phyloP scores from a whole-genome alignment of 305 asterid genomes.

The Solanum hybrid region DNA sequence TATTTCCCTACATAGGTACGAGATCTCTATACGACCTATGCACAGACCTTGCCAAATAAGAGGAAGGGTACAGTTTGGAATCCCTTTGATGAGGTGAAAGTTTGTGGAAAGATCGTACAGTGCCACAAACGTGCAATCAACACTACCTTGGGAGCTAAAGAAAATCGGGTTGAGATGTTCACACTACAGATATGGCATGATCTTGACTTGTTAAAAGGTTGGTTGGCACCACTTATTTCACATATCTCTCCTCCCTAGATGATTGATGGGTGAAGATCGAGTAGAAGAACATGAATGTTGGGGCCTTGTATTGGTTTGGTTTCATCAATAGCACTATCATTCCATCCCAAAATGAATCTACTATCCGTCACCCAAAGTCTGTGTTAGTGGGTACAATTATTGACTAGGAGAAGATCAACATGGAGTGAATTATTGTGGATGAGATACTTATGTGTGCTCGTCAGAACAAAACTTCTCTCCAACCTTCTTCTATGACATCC shows the following conservation, averaged over 20 bases:
- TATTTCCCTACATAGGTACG: not conserved
- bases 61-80: not conserved
- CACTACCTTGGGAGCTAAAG: not conserved
- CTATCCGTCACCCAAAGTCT: not conserved
- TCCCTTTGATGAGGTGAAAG: not conserved
- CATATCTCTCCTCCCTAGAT: not conserved
- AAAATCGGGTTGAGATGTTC: not conserved
- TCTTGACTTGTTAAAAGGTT: not conserved
- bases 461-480: not conserved
- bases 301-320: not conserved
- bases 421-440: not conserved
- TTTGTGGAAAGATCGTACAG: too few species aligned
- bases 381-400: not conserved
- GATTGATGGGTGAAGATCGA: not conserved
- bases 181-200: not conserved
- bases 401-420: not conserved
- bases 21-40: not conserved
- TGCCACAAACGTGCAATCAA: not conserved
- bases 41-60: not conserved
- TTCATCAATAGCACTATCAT: not conserved
- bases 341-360: not conserved
- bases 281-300: not conserved
- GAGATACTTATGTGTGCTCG: not conserved
- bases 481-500: not conserved
- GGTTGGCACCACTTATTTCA: not conserved